Percentiles rank a stretch among this genome's conserved stretches.
These are phyloP conservation scores for Gossypium herbaceum DNA, from an alignment of 345 rosid species.

Conservation along the genomic window DNA sequence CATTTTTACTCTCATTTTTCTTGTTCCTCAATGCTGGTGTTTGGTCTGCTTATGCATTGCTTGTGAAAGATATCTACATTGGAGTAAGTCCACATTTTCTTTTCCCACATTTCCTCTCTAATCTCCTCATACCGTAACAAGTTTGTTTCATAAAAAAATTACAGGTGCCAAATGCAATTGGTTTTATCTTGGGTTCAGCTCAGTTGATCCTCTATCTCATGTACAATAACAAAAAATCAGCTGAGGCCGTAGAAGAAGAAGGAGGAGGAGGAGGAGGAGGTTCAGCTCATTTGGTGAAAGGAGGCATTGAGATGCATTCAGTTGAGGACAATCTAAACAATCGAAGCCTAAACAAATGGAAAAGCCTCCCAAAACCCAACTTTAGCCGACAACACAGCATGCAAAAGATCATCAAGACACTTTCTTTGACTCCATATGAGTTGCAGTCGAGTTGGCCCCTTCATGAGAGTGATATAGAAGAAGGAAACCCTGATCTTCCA, in stretches of 20 bases:
- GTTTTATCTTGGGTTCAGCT: conserved; percentile 44
- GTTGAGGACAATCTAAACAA: neutral
- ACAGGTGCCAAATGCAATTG: conserved; percentile 51
- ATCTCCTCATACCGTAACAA: neutral
- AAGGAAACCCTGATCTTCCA: neutral
- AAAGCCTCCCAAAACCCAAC: conserved; percentile 16
- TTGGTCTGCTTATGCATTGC: conserved; percentile 30
- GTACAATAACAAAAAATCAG: conserved; percentile 34
- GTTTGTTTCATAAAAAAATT: neutral
- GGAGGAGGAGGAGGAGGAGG: conserved; percentile 37
- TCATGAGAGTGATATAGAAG: neutral
- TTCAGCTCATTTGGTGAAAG: conserved; percentile 17
- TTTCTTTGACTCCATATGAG: conserved; percentile 11
- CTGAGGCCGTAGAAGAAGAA: conserved; percentile 27
- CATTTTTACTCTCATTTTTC: conserved; percentile 39
- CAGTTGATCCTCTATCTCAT: conserved; percentile 45
- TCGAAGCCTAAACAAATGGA: conserved; percentile 7
- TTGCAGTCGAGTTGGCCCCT: conserved; percentile 1
- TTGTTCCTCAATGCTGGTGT: conserved; percentile 29
- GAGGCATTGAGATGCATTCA: conserved; percentile 5
- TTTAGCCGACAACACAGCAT: conserved; percentile 11
- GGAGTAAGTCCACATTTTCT: conserved; percentile 30
- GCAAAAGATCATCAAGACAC: conserved; percentile 9
- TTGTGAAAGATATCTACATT: conserved; percentile 35
- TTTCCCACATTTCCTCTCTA: neutral